Conservation (phyloP, 495 filamentous ascomycete genomes). For the Mytilinidion resinicola region DNA sequence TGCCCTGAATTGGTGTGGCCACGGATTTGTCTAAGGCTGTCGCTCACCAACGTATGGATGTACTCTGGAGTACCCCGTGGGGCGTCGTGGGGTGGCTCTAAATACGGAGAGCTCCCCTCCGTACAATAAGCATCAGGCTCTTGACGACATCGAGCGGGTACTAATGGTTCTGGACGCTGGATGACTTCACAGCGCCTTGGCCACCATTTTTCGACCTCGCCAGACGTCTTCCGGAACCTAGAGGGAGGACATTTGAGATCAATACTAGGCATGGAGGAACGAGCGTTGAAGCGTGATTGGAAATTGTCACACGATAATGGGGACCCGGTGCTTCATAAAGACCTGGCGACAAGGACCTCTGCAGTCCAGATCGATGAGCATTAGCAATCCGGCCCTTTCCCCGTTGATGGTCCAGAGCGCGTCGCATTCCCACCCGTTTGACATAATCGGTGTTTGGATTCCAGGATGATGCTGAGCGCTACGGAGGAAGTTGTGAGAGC, state of each 20-base stretch:
- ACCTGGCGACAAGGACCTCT: conserved; percentile 1
- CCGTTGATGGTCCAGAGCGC: conserved; percentile 6
- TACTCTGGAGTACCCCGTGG: too few relatives aligned
- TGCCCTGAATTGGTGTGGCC: too few relatives aligned
- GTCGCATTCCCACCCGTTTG: not conserved
- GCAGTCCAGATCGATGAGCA: conserved; percentile 1
- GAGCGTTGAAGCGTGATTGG: not conserved
- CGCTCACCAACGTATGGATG: not conserved
- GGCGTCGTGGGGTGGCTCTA: not conserved
- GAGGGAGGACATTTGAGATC: not conserved
- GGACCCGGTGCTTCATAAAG: conserved; percentile 8
- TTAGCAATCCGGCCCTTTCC: conserved; percentile 13
- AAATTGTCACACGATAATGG: not conserved
- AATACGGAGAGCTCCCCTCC: not conserved
- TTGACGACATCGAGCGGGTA: not conserved
- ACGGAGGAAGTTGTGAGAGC: not conserved
- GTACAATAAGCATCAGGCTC: not conserved
- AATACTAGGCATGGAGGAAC: not conserved
- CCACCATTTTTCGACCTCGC: not conserved
- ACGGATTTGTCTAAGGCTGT: not conserved
- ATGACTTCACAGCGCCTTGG: not conserved
- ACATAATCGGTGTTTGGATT: not conserved
- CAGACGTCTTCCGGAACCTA: not conserved
- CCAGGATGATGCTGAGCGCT: conserved; percentile 13
- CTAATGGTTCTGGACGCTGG: not conserved